A percentile compares a stretch with the other conserved stretches of the same genome.
Evolutionary conservation across 257 asterid genomes (phyloP).

Genomic region (Solanum etuberosum): DNA sequence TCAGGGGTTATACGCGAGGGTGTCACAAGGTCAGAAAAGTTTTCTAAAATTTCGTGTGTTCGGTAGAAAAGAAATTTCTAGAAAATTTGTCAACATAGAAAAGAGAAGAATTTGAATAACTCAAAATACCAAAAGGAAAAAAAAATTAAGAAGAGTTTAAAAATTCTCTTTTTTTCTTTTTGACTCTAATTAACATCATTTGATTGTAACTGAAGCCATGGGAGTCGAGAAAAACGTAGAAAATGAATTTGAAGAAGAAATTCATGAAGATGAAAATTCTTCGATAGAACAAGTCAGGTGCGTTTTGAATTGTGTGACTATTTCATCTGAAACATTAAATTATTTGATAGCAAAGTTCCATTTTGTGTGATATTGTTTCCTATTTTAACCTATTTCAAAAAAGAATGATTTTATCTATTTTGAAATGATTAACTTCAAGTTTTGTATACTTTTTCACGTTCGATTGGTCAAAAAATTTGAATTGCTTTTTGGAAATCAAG

Average conservation of each 20-base stretch:
- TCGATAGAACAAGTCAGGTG: neutral
- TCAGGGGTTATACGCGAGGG: neutral
- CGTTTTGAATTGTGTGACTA: neutral
- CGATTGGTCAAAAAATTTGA: accelerated
- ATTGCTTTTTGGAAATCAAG: neutral
- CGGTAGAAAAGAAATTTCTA: neutral
- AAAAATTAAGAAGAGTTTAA: neutral
- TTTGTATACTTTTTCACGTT: neutral
- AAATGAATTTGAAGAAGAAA: neutral
- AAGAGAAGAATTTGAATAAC: neutral
- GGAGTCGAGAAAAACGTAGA: neutral
- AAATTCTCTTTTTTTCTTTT: neutral
- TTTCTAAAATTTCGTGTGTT: neutral
- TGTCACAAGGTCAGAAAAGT: neutral
- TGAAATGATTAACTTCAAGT: neutral
- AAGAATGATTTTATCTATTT: neutral
- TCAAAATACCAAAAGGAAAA: neutral
- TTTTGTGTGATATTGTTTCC: neutral
- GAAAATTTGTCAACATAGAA: neutral
- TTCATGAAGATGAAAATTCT: neutral
- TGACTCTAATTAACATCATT: neutral
- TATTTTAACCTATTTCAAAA: neutral
- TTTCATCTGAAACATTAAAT: neutral
- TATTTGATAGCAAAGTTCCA: neutral
- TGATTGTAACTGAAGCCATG: neutral